Conservation (phyloP, 1,139 yeast genomes). For the Geotrichum phurueaensis region DNA sequence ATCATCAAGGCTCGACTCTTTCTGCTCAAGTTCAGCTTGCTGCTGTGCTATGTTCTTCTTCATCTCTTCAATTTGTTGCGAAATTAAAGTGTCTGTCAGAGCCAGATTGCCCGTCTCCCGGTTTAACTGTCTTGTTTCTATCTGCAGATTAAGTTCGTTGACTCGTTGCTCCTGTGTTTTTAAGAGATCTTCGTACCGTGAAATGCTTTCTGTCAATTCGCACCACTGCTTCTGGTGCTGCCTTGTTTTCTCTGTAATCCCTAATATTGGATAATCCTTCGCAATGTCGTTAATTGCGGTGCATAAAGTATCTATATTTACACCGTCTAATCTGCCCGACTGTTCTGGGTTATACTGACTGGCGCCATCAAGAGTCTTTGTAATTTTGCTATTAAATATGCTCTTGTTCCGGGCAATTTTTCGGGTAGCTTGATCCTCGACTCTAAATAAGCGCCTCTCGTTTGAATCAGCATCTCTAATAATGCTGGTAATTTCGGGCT, state of each 20-base stretch:
- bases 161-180: conserved; percentile 18
- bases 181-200: conserved; percentile 34
- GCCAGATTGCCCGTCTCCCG: neutral
- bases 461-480: conserved; percentile 54
- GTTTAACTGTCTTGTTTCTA: neutral
- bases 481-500: conserved; percentile 53
- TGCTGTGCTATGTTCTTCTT: conserved; percentile 27
- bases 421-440: conserved; percentile 25
- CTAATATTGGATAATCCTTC: conserved; percentile 24
- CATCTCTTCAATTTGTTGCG: conserved; percentile 7
- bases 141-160: neutral
- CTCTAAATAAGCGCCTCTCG: conserved; percentile 47
- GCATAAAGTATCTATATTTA: conserved; percentile 17
- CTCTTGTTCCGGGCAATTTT: conserved; percentile 8
- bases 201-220: conserved; percentile 27
- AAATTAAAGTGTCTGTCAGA: neutral
- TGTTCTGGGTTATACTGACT: conserved; percentile 20
- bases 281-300: conserved; percentile 15
- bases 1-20: neutral
- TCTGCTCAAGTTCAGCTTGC: conserved; percentile 23
- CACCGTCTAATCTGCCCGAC: conserved; percentile 9
- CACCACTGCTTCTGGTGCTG: conserved; percentile 25
- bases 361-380: conserved; percentile 13
- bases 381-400: conserved; percentile 1
- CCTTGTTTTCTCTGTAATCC: conserved; percentile 28